These are phyloP conservation scores for Silene coronaria DNA, from an alignment of 179 eudicot genomes.

Conservation along the genomic window DNA sequence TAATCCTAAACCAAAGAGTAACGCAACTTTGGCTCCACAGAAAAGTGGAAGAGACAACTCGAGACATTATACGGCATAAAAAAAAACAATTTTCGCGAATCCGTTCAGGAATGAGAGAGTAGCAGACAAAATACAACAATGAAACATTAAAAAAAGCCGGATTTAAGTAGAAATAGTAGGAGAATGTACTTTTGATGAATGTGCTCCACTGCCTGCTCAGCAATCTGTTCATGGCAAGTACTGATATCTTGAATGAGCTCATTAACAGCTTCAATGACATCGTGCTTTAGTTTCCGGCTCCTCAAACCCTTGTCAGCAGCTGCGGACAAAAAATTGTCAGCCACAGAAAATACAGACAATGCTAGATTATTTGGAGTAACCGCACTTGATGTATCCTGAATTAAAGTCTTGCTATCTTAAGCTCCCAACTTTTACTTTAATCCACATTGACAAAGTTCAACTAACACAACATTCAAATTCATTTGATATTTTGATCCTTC, in stretches of 20 bases:
- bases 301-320: slow-evolving; percentile 83
- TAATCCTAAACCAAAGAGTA: too few relatives aligned
- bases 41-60: background rate
- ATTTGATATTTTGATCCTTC: too few relatives aligned
- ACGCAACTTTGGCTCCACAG: too few relatives aligned
- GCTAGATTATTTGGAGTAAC: background rate
- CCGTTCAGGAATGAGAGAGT: background rate
- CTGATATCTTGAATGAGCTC: slow-evolving; percentile 88
- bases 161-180: background rate
- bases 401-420: background rate
- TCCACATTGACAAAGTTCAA: background rate
- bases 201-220: slow-evolving; percentile 99
- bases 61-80: background rate
- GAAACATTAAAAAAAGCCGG: background rate
- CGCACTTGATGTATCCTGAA: background rate
- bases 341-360: background rate
- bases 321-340: slow-evolving; percentile 28
- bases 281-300: slow-evolving; percentile 82
- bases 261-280: slow-evolving; percentile 92
- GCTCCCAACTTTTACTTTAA: background rate
- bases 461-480: background rate
- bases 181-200: slow-evolving; percentile 83
- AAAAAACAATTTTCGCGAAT: background rate
- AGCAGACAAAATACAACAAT: background rate
- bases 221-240: slow-evolving; percentile 95